Conservation (phyloP, 129 eudicot species). For the Silybum marianum region DNA sequence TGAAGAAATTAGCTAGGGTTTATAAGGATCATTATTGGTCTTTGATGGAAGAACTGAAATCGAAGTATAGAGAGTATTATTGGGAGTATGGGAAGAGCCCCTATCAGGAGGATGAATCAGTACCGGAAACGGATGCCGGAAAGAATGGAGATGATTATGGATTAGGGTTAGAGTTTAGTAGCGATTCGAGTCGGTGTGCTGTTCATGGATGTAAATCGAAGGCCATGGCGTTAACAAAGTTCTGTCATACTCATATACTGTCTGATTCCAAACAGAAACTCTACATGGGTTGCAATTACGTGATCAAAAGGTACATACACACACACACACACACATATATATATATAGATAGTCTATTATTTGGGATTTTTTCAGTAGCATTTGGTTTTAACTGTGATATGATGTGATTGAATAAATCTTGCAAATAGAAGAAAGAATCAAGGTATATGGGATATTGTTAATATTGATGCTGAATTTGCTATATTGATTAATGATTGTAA, state of each 20-base stretch:
- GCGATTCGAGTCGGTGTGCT: constrained; percentile 36
- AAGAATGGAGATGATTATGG: constrained; percentile 24
- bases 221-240: constrained; percentile 71
- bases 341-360: not conserved
- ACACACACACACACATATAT: not conserved
- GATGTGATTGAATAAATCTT: not conserved
- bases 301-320: constrained; percentile 48
- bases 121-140: not conserved
- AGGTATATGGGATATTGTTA: constrained; percentile 1
- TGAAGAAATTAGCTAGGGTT: constrained; percentile 45
- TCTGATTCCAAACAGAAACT: constrained; percentile 66
- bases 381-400: not conserved
- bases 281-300: constrained; percentile 59
- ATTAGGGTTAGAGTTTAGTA: constrained; percentile 19
- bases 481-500: not conserved
- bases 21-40: constrained; percentile 70
- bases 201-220: constrained; percentile 52
- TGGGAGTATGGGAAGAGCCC: constrained; percentile 80
- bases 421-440: not conserved
- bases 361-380: not conserved
- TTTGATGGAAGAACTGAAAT: constrained; percentile 68
- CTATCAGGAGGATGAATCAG: constrained; percentile 42
- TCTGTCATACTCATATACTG: constrained; percentile 65
- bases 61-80: constrained; percentile 56
- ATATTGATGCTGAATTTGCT: not conserved